These are phyloP conservation scores for Nicotiana otophora DNA, from an alignment of 257 asterid genomes.

Conservation along the genomic window DNA sequence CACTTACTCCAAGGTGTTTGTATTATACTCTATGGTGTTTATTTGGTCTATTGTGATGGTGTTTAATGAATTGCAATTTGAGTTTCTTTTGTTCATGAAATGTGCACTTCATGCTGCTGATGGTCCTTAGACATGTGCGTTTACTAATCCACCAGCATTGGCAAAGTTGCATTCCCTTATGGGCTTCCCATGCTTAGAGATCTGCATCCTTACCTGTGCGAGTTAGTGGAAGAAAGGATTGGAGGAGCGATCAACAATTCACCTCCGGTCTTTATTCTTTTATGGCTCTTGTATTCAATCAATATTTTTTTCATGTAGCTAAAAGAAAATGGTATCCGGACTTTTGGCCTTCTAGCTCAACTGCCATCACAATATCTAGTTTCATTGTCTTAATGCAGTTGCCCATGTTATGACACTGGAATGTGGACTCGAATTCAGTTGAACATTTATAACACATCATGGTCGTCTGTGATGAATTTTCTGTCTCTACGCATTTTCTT, in stretches of 20 bases:
- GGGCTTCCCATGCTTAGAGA: background rate
- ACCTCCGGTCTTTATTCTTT: background rate
- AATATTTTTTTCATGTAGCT: background rate
- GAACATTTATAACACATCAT: background rate
- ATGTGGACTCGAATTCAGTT: background rate
- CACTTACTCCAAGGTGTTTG: background rate
- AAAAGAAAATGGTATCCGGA: background rate
- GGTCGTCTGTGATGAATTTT: background rate
- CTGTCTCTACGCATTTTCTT: constrained; percentile 3
- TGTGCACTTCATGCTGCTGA: background rate
- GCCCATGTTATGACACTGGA: background rate
- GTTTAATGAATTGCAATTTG: background rate
- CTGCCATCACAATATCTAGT: background rate
- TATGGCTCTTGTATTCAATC: background rate
- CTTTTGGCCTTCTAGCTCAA: background rate
- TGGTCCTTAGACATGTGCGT: background rate
- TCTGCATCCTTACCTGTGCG: background rate
- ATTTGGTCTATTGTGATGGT: background rate
- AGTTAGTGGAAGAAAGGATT: background rate
- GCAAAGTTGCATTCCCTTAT: background rate
- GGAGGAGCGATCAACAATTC: background rate
- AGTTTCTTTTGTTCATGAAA: background rate
- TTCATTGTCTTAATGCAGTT: background rate
- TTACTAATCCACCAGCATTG: background rate
- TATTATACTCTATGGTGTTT: background rate